A percentile compares a stretch with the other conserved stretches of the same genome.
Conservation (phyloP, 1,284 basidiomycete genomes). For the Cutaneotrichosporon cavernicola region DNA sequence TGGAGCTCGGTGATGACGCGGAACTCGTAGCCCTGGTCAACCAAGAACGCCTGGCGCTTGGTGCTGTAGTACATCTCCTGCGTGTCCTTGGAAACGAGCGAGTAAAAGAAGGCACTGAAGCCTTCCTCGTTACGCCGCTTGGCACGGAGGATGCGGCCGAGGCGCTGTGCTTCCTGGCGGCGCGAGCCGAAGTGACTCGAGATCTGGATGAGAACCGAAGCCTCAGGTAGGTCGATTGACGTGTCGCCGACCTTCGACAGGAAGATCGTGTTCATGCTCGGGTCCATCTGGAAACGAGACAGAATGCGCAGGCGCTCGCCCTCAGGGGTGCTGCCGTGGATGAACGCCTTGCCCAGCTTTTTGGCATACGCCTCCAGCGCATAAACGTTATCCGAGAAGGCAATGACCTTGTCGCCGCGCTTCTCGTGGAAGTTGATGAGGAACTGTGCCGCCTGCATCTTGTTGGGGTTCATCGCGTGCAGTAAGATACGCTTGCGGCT, state of each 20-base stretch:
- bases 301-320: slow-evolving; percentile 93
- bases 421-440: slow-evolving; percentile 98
- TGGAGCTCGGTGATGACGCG: slow-evolving; percentile 98
- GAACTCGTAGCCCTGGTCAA: slow-evolving; percentile 61
- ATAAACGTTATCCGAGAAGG: slow-evolving; percentile 98
- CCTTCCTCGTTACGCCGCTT: slow-evolving; percentile 98
- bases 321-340: slow-evolving; percentile 95
- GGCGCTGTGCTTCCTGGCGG: slow-evolving; percentile 93
- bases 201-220: slow-evolving; percentile 98
- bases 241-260: slow-evolving; percentile 99
- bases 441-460: slow-evolving; percentile 99
- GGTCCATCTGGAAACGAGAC: slow-evolving; percentile 93
- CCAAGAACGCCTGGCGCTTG: slow-evolving; percentile 97
- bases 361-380: slow-evolving; percentile 96
- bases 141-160: slow-evolving; percentile 92
- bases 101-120: slow-evolving; percentile 99
- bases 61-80: slow-evolving; percentile 99
- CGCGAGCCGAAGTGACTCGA: slow-evolving; percentile 99
- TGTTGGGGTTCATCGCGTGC: slow-evolving; percentile 99
- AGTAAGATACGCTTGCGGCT: slow-evolving; percentile 91
- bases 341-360: slow-evolving; percentile 90
- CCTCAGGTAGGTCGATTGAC: slow-evolving; percentile 97
- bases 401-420: slow-evolving; percentile 98
- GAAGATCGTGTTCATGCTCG: slow-evolving; percentile 96
- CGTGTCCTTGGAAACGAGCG: slow-evolving; percentile 96